These are phyloP conservation scores for Athelia sp. DNA, from an alignment of 1,284 basidiomycete genomes.

Conservation along the genomic window DNA sequence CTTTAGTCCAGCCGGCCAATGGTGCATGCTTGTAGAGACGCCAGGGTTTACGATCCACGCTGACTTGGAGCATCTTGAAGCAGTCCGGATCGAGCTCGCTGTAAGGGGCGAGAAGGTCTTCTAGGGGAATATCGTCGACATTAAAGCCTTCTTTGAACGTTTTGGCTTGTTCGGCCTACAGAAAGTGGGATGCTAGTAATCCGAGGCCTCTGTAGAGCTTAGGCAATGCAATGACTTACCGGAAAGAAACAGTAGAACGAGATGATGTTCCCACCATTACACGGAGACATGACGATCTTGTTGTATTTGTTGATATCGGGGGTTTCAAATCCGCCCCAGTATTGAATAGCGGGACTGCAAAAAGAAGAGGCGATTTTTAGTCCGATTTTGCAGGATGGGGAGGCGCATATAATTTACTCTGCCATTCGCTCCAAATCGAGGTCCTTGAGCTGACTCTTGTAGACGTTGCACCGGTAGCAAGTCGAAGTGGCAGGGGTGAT, in stretches of 20 bases:
- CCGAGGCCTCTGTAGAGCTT: constrained; percentile 19
- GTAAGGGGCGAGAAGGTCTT: constrained; percentile 25
- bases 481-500: constrained; percentile 26
- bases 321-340: not conserved
- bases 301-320: constrained; percentile 20
- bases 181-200: no score
- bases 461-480: constrained; percentile 29
- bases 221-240: no score
- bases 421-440: no score
- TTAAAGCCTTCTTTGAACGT: constrained; percentile 28
- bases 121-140: constrained; percentile 25
- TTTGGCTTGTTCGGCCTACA: constrained; percentile 25
- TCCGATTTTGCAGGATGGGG: constrained; percentile 22
- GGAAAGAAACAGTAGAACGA: constrained; percentile 18
- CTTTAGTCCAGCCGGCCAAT: constrained; percentile 24
- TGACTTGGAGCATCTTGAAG: constrained; percentile 22
- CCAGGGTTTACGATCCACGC: constrained; percentile 30
- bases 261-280: constrained; percentile 16
- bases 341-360: constrained; percentile 26
- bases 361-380: constrained; percentile 23
- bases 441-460: no score
- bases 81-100: constrained; percentile 26
- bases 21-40: constrained; percentile 28
- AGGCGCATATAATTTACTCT: no score
- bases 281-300: constrained; percentile 32